A percentile compares a stretch with the other conserved stretches of the same genome.
These are phyloP conservation scores for Phialophora verrucosa DNA, from an alignment of 2,329 filamentous ascomycete genomes.

Conservation along the genomic window DNA sequence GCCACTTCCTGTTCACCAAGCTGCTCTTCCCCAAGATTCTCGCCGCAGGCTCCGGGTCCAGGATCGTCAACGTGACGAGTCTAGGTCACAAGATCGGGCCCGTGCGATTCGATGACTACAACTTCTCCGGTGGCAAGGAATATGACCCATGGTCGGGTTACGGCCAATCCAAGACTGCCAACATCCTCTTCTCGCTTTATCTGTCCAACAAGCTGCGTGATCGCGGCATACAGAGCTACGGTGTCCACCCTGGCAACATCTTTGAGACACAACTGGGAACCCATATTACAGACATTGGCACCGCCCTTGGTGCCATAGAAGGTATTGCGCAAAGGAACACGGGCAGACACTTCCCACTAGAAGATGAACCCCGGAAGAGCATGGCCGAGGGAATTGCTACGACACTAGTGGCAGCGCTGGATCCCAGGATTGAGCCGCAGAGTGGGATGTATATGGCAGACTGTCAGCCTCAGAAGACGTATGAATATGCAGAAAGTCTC, in stretches of 20 bases:
- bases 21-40: slow-evolving; percentile 41
- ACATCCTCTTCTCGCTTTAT: slow-evolving; percentile 49
- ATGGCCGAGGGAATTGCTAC: slow-evolving; percentile 53
- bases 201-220: slow-evolving; percentile 43
- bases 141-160: slow-evolving; percentile 52
- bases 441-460: slow-evolving; percentile 45
- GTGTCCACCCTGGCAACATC: slow-evolving; percentile 50
- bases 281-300: slow-evolving; percentile 20
- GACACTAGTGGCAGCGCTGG: slow-evolving; percentile 52
- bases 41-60: slow-evolving; percentile 32
- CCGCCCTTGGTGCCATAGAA: slow-evolving; percentile 19
- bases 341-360: slow-evolving; percentile 23
- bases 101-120: slow-evolving; percentile 43
- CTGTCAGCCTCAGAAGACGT: slow-evolving; percentile 43
- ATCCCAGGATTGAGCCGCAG: slow-evolving; percentile 47
- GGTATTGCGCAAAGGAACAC: slow-evolving; percentile 29
- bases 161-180: slow-evolving; percentile 56
- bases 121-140: slow-evolving; percentile 34
- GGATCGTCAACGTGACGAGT: slow-evolving; percentile 54
- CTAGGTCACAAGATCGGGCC: slow-evolving; percentile 52
- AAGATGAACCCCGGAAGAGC: slow-evolving; percentile 42
- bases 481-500: slow-evolving; percentile 41
- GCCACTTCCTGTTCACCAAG: slow-evolving; percentile 46
- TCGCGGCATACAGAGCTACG: slow-evolving; percentile 47
- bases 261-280: slow-evolving; percentile 19